Evolutionary conservation across 2,329 filamentous ascomycete species (phyloP), one percentile per base, ranked within the genome.

Genomic region (Pseudocercospora fijiensis): DNA sequence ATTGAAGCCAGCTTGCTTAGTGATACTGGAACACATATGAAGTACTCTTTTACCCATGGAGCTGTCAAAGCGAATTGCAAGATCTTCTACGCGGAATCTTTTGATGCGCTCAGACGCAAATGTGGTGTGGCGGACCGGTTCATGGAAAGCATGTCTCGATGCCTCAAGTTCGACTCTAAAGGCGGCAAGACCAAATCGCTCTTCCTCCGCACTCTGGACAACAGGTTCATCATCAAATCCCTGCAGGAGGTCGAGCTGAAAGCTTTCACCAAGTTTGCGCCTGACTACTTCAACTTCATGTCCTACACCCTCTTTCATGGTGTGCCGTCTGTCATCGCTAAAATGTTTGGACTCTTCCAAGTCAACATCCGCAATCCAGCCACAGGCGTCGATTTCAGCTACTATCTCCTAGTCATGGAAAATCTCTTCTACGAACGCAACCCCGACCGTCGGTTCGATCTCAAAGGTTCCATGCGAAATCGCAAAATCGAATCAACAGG

Each of bases 271-370:
- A 90, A 90, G 70, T 99, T 99, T 74, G 96, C 95, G 0, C 95
- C 95, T 0, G 92, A 94, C 41, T 99, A 99, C 79, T 99, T 99
- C 76, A 90, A 89, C 71, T 96, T 99, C 75, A 98, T 98, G 89
- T 92, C 92, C 11, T 91, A 98, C 75, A 93, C 92, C 6, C 83
- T 99, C 16, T 99, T 99, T 80, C 93, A 96, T 72, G 93, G 78
- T 70, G 83, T 99, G 1, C 95, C 95, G 0, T 96, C 92, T 1
- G 95, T 96, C 47, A 99, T 99, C 73, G 95, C 95, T 28, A 99
- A 99, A 80, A 99, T 99, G 95, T 86, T 99, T 60, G 95, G 95
- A 0, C 96, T 99, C 76, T 99, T 96, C 80, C 94, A 98, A 72
- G 90, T 99, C 56, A 90, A 94, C 69, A 96, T 99, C 79, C 97